phyloP scores from a whole-genome alignment of 805 yeast genomes.

The Hanseniaspora clermontiae region DNA sequence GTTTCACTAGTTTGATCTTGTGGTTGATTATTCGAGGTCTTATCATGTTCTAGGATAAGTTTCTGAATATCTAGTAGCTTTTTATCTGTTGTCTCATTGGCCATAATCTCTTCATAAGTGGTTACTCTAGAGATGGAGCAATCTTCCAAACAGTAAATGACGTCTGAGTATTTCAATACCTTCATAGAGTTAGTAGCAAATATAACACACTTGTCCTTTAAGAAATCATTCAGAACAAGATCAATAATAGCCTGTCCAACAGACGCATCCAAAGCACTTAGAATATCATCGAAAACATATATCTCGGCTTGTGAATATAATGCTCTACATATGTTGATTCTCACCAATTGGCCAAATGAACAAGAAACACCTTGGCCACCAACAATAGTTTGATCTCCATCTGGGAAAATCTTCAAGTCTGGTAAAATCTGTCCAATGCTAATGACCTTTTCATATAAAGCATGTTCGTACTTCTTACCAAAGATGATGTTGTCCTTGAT shows the following conservation, averaged over 20 bases:
- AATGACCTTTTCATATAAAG: conserved; percentile 32
- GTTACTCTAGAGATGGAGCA: conserved; percentile 49
- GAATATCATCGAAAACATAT: conserved; percentile 49
- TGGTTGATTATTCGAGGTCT: conserved; percentile 21
- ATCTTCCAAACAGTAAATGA: conserved; percentile 45
- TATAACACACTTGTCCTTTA: conserved; percentile 41
- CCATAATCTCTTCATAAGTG: conserved; percentile 38
- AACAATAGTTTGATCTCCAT: conserved; percentile 42
- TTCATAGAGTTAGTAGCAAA: conserved; percentile 48
- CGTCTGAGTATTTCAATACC: conserved; percentile 45
- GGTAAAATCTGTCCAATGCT: conserved; percentile 37
- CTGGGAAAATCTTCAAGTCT: conserved; percentile 38
- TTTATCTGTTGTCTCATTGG: conserved; percentile 12
- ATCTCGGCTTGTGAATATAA: conserved; percentile 50
- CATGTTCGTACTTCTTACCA: conserved; percentile 35
- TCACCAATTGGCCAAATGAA: conserved; percentile 52
- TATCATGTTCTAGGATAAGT: conserved; percentile 24
- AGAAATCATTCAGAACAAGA: conserved; percentile 38
- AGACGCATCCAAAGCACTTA: conserved; percentile 65
- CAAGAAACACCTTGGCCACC: conserved; percentile 52
- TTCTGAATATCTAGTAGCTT: conserved; percentile 27
- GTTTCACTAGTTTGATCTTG: conserved; percentile 9
- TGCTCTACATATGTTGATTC: conserved; percentile 56
- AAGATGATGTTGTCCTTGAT: conserved; percentile 40
- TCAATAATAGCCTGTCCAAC: conserved; percentile 47